Conservation (phyloP, 139 green algal genomes). For the Closterium sp. region DNA sequence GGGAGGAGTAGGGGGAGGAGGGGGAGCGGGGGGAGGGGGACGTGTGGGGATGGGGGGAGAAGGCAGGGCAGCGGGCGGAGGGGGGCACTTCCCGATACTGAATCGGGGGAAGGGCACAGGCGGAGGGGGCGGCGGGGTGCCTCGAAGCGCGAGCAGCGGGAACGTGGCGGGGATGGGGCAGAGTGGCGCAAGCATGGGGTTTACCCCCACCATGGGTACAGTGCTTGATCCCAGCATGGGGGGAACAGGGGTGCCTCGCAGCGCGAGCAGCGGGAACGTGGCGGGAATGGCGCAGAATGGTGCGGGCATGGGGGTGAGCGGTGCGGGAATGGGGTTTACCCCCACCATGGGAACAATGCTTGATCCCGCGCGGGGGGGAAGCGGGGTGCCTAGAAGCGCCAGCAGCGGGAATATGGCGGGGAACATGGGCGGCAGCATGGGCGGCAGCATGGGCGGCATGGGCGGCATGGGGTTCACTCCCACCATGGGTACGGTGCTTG, state of each 20-base stretch:
- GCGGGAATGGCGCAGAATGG: too few species aligned
- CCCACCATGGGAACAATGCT: too few species aligned
- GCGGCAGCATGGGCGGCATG: slow-evolving; percentile 5
- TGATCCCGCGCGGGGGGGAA: too few species aligned
- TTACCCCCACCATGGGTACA: too few species aligned
- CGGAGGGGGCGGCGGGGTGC: background rate
- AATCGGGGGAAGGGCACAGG: background rate
- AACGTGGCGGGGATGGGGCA: background rate
- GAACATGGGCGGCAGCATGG: background rate
- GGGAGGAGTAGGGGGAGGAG: too few species aligned
- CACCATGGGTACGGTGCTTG: background rate
- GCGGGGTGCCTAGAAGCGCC: background rate
- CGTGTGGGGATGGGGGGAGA: background rate
- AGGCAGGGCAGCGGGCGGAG: background rate
- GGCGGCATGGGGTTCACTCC: background rate
- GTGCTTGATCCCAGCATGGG: too few species aligned
- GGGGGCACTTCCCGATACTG: too few species aligned
- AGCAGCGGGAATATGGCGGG: background rate
- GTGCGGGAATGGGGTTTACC: too few species aligned
- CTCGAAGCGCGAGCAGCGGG: background rate
- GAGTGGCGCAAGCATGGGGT: too few species aligned
- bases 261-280: too few species aligned
- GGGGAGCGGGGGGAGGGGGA: background rate
- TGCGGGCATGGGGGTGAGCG: too few species aligned
- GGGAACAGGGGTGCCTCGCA: too few species aligned